These are phyloP conservation scores for Tolypocladium ophioglossoides DNA, from an alignment of 2,329 filamentous ascomycete genomes.

Conservation along the genomic window DNA sequence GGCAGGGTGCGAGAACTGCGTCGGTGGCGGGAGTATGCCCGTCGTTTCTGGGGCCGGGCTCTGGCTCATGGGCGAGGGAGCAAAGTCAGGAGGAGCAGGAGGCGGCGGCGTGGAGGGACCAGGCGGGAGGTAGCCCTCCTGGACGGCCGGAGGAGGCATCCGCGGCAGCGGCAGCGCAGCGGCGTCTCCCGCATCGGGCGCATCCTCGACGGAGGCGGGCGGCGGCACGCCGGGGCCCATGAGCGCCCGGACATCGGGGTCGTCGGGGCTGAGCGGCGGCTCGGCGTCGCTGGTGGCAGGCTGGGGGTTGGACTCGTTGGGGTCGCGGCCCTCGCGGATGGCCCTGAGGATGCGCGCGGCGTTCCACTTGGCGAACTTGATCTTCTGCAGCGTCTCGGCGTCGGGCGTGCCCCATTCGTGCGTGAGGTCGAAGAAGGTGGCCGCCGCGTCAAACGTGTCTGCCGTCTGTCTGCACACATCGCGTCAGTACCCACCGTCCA, in stretches of 20 bases:
- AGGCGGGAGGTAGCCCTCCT: slow-evolving; percentile 23
- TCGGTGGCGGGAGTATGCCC: not conserved
- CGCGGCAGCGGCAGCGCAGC: slow-evolving; percentile 13
- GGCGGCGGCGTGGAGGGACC: slow-evolving; percentile 3
- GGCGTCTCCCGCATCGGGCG: slow-evolving; percentile 31
- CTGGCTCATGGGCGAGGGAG: slow-evolving; percentile 24
- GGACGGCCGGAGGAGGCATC: slow-evolving; percentile 11
- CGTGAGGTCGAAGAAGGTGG: slow-evolving; percentile 82
- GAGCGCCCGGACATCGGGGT: slow-evolving; percentile 50
- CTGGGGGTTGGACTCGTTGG: slow-evolving; percentile 80
- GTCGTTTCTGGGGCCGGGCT: slow-evolving; percentile 7
- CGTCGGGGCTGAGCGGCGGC: slow-evolving; percentile 46
- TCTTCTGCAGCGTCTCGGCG: slow-evolving; percentile 69
- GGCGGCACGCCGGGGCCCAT: slow-evolving; percentile 18
- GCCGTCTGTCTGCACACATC: slow-evolving; percentile 61
- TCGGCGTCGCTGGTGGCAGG: slow-evolving; percentile 30
- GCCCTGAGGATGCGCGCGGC: slow-evolving; percentile 84
- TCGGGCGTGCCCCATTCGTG: slow-evolving; percentile 74
- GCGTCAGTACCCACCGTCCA: not conserved
- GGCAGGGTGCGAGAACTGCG: not conserved
- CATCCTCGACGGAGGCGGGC: slow-evolving; percentile 42
- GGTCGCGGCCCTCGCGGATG: slow-evolving; percentile 81
- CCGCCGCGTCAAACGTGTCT: slow-evolving; percentile 85
- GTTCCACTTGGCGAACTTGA: slow-evolving; percentile 96
- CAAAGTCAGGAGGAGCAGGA: slow-evolving; percentile 18